Conservation (phyloP, 2,329 filamentous ascomycete species). For the Bipolaris oryzae region DNA sequence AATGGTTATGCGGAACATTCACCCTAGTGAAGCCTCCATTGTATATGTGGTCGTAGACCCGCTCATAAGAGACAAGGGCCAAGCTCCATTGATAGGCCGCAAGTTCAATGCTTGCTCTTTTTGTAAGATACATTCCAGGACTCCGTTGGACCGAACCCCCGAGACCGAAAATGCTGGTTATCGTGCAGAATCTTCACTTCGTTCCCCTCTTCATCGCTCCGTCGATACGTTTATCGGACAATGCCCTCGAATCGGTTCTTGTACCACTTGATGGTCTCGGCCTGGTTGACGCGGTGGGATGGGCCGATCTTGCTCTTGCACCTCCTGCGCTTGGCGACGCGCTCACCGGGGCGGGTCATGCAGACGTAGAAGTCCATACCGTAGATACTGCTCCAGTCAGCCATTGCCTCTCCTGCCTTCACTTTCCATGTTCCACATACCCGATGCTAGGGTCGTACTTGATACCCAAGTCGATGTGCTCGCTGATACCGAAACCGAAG, state of each 20-base stretch:
- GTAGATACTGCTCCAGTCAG: constrained; percentile 48
- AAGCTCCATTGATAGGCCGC: constrained; percentile 55
- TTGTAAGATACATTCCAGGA: constrained; percentile 51
- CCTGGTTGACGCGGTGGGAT: constrained; percentile 89
- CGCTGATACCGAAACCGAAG: constrained; percentile 99
- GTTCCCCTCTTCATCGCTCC: constrained; percentile 31
- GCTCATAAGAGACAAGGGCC: constrained; percentile 45
- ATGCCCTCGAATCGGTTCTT: constrained; percentile 97
- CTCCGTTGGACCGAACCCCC: constrained; percentile 47
- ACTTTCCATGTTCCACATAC: constrained; percentile 30
- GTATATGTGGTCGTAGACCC: constrained; percentile 52
- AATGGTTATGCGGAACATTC: constrained; percentile 65
- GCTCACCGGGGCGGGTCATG: constrained; percentile 99
- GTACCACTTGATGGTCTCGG: constrained; percentile 98
- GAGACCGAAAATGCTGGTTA: constrained; percentile 48
- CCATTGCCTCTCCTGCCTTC: constrained; percentile 2
- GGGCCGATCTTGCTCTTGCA: constrained; percentile 84
- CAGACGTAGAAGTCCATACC: constrained; percentile 99
- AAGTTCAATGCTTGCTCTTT: constrained; percentile 49
- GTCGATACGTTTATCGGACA: constrained; percentile 77
- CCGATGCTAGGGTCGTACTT: constrained; percentile 62
- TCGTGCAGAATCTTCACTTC: constrained; percentile 44
- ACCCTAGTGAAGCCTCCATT: constrained; percentile 66
- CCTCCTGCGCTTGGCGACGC: constrained; percentile 93
- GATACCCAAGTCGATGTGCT: constrained; percentile 99